phyloP scores from a whole-genome alignment of 2,329 filamentous ascomycete species.

The Paecilomyces sp. region DNA sequence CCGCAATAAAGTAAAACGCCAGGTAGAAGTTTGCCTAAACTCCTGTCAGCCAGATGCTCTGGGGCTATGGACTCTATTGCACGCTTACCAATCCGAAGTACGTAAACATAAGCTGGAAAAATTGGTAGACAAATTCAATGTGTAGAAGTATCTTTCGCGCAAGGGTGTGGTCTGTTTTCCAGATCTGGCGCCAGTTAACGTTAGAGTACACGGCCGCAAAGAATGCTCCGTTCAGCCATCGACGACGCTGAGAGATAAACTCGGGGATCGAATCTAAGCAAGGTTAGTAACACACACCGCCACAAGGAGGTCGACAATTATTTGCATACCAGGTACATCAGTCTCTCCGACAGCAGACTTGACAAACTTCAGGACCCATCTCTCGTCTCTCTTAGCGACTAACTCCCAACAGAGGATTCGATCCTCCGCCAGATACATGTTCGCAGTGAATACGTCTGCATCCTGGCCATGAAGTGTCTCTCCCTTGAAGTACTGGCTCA shows the following conservation, averaged over 20 bases:
- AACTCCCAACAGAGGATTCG: slow-evolving; percentile 98
- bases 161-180: slow-evolving; percentile 84
- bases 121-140: slow-evolving; percentile 92
- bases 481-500: slow-evolving; percentile 99
- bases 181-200: slow-evolving; percentile 89
- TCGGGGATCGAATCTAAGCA: slow-evolving; percentile 78
- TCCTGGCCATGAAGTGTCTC: slow-evolving; percentile 94
- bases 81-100: slow-evolving; percentile 73
- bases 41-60: slow-evolving; percentile 7
- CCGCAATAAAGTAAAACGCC: slow-evolving; percentile 96
- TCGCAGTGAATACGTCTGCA: slow-evolving; percentile 94
- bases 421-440: slow-evolving; percentile 99
- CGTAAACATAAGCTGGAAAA: slow-evolving; percentile 86
- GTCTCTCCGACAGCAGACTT: slow-evolving; percentile 96
- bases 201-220: slow-evolving; percentile 97
- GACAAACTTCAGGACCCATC: slow-evolving; percentile 97
- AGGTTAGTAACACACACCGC: background rate
- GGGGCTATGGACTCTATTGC: background rate
- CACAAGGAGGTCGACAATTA: slow-evolving; percentile 18
- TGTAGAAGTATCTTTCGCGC: slow-evolving; percentile 85
- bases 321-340: slow-evolving; percentile 73
- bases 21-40: slow-evolving; percentile 87
- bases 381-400: slow-evolving; percentile 86
- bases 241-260: slow-evolving; percentile 90
- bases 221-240: slow-evolving; percentile 98